A percentile compares a stretch with the other conserved stretches of the same genome.
Evolutionary conservation across 1,284 basidiomycete genomes (phyloP).

Genomic region (Marasmius oreades): DNA sequence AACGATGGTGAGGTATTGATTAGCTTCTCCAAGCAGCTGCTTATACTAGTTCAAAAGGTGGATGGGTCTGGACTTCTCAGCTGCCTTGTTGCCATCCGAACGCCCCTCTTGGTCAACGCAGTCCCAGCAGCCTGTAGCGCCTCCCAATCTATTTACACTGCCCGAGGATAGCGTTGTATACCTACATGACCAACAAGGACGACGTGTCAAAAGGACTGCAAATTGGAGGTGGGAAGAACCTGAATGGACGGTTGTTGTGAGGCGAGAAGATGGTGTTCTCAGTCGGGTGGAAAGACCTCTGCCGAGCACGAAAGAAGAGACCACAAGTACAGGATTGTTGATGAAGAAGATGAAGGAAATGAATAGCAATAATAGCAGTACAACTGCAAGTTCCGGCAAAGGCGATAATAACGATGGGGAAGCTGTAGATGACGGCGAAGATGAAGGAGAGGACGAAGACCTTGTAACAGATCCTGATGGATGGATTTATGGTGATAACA

Average conservation of each 20-base stretch:
- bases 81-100: slow-evolving; percentile 86
- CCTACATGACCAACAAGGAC: slow-evolving; percentile 43
- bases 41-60: slow-evolving; percentile 30
- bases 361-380: slow-evolving; percentile 20
- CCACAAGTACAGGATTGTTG: slow-evolving; percentile 31
- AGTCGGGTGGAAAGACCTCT: slow-evolving; percentile 58
- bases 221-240: slow-evolving; percentile 85
- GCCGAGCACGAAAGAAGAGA: slow-evolving; percentile 50
- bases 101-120: slow-evolving; percentile 85
- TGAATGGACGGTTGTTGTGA: slow-evolving; percentile 79
- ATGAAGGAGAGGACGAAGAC: slow-evolving; percentile 26
- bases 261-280: slow-evolving; percentile 45
- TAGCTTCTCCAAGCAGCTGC: neutral
- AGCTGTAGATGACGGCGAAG: slow-evolving; percentile 19
- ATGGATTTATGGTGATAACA: slow-evolving; percentile 95
- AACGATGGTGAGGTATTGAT: slow-evolving; percentile 63
- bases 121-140: slow-evolving; percentile 53
- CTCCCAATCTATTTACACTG: slow-evolving; percentile 65
- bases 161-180: slow-evolving; percentile 50
- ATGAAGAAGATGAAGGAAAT: slow-evolving; percentile 46
- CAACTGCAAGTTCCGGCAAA: slow-evolving; percentile 2
- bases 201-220: slow-evolving; percentile 65
- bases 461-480: slow-evolving; percentile 80
- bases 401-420: slow-evolving; percentile 24
- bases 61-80: slow-evolving; percentile 90